A percentile compares a stretch with the other conserved stretches of the same genome.
Conservation (phyloP, 768 basidiomycete species). For the Suillus subaureus region DNA sequence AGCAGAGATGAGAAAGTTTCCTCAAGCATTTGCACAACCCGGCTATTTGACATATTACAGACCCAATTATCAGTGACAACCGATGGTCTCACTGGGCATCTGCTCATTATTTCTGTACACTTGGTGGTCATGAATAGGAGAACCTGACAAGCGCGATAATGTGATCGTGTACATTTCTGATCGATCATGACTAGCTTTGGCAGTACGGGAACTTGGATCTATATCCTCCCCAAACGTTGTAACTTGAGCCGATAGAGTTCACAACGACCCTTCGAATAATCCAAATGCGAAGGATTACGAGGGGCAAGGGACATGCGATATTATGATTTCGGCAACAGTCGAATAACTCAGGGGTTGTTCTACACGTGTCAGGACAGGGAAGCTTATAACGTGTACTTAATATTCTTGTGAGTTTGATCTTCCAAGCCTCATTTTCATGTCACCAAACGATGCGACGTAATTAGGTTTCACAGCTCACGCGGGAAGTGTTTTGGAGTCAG, state of each 20-base stretch:
- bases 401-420: constrained; percentile 32
- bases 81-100: not conserved
- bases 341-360: constrained; percentile 43
- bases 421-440: constrained; percentile 22
- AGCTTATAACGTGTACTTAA: constrained; percentile 47
- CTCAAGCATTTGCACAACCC: not conserved
- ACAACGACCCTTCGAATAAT: constrained; percentile 10
- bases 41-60: not conserved
- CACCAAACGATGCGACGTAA: constrained; percentile 40
- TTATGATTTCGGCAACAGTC: constrained; percentile 31
- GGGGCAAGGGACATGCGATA: constrained; percentile 52
- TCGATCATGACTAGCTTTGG: not conserved
- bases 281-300: constrained; percentile 10
- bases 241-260: not conserved
- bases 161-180: not conserved
- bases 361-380: constrained; percentile 39
- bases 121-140: not conserved
- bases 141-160: not conserved
- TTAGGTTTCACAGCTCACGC: constrained; percentile 46
- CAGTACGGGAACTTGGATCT: not conserved
- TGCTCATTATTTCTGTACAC: not conserved
- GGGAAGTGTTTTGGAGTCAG: constrained; percentile 2
- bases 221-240: not conserved
- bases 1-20: not conserved
- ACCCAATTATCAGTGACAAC: not conserved